phyloP scores from a whole-genome alignment of 176 grass and related monocot genomes.

The Oryza meyeriana region DNA sequence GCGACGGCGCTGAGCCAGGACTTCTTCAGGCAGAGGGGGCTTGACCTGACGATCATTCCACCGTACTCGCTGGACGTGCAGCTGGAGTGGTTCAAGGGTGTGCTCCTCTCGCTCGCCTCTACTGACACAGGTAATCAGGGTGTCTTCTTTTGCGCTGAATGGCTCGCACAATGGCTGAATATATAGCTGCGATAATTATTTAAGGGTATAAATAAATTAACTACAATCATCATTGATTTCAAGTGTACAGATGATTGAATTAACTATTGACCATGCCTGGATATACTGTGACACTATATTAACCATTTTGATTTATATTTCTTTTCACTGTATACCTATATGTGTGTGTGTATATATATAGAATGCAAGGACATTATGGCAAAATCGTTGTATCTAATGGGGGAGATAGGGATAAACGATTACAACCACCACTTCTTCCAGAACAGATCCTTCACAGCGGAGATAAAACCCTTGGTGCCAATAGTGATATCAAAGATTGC shows the following conservation, averaged over 20 bases:
- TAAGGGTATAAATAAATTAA: too few species aligned
- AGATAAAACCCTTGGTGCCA: constrained; percentile 40
- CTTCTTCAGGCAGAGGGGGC: constrained; percentile 47
- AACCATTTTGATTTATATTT: neutral
- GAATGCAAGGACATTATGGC: neutral
- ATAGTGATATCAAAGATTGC: constrained; percentile 33
- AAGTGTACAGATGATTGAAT: too few species aligned
- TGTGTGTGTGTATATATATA: neutral
- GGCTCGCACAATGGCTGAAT: too few species aligned
- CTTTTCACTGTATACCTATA: neutral
- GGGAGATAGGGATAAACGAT: constrained; percentile 60
- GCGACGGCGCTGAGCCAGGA: constrained; percentile 43
- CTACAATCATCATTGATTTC: too few species aligned
- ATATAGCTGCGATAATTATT: too few species aligned
- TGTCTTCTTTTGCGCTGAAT: too few species aligned
- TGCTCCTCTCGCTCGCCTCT: constrained; percentile 35
- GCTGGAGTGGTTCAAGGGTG: constrained; percentile 46
- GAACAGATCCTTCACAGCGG: constrained; percentile 17
- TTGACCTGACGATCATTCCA: constrained; percentile 32
- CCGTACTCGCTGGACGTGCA: constrained; percentile 56
- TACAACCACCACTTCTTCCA: constrained; percentile 51
- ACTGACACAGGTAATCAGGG: neutral
- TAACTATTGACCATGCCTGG: too few species aligned
- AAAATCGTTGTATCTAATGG: constrained; percentile 31
- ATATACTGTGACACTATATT: neutral